Conservation (phyloP, 2,329 filamentous ascomycete species). For the Penicillium brevicompactum region DNA sequence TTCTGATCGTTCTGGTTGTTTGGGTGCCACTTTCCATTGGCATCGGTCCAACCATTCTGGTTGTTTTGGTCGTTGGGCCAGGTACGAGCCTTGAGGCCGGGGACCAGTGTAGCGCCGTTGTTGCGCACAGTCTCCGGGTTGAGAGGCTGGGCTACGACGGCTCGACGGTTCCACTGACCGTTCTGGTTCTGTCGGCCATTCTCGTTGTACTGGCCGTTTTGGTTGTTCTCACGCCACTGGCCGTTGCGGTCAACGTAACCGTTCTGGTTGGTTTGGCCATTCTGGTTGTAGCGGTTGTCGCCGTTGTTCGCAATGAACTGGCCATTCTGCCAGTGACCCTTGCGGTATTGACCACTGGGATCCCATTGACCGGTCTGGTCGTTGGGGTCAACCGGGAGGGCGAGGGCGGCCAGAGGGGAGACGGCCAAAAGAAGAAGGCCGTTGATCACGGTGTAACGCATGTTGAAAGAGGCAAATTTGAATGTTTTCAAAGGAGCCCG, state of each 20-base stretch:
- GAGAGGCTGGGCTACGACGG: not conserved
- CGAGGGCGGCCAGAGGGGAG: constrained; percentile 22
- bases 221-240: constrained; percentile 3
- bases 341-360: constrained; percentile 23
- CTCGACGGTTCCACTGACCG: not conserved
- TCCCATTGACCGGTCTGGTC: constrained; percentile 23
- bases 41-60: constrained; percentile 1
- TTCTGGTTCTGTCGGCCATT: not conserved
- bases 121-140: not conserved
- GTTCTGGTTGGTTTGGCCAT: not conserved
- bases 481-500: not conserved
- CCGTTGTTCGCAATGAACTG: constrained; percentile 18
- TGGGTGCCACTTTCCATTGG: constrained; percentile 1
- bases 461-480: constrained; percentile 5
- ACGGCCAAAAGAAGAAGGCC: constrained; percentile 23
- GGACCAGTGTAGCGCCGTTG: not conserved
- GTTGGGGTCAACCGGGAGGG: constrained; percentile 25
- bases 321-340: constrained; percentile 22
- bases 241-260: not conserved
- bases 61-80: constrained; percentile 11
- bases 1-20: constrained; percentile 3
- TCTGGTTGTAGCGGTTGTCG: constrained; percentile 6
- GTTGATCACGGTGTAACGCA: constrained; percentile 23
- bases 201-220: not conserved
- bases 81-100: constrained; percentile 10